These are phyloP conservation scores for Saksenaea vasiformis DNA, from an alignment of 371 early-diverging fungal genomes.

Conservation along the genomic window DNA sequence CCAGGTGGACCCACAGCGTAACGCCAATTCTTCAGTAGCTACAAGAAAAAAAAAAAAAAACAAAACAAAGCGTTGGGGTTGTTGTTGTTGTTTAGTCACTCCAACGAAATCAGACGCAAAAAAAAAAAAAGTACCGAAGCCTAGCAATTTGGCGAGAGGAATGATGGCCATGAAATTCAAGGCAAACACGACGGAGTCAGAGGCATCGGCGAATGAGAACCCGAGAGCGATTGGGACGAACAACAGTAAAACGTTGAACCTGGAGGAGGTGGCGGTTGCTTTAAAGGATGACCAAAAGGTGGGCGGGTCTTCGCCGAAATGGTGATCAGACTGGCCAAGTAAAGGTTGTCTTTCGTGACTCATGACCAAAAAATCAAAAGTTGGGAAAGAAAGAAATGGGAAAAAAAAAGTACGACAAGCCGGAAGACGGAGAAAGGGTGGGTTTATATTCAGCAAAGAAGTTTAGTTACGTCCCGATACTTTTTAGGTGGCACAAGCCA, in stretches of 20 bases:
- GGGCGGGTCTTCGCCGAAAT: slow-evolving; percentile 11
- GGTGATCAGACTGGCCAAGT: slow-evolving; percentile 15
- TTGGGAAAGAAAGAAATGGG: background rate
- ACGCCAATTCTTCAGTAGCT: slow-evolving; percentile 49
- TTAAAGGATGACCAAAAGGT: slow-evolving; percentile 44
- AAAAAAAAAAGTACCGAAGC: slow-evolving; percentile 27
- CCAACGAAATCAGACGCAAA: no score
- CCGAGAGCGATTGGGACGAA: slow-evolving; percentile 85
- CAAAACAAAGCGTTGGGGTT: no score
- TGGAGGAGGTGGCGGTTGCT: slow-evolving; percentile 37
- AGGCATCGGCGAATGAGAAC: slow-evolving; percentile 53
- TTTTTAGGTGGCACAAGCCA: background rate
- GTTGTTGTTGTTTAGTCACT: no score
- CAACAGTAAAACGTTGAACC: slow-evolving; percentile 67
- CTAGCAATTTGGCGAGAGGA: slow-evolving; percentile 76
- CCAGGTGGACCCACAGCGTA: slow-evolving; percentile 39
- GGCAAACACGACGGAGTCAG: slow-evolving; percentile 63
- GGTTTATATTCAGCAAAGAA: background rate
- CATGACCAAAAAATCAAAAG: slow-evolving; percentile 15
- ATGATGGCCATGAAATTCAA: slow-evolving; percentile 91
- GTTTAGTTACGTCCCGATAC: background rate
- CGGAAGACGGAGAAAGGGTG: background rate
- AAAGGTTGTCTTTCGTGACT: slow-evolving; percentile 30
- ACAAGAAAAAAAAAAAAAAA: background rate
- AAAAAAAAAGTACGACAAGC: background rate